Conservation (phyloP, 495 filamentous ascomycete genomes). For the Penicillium alfredii region DNA sequence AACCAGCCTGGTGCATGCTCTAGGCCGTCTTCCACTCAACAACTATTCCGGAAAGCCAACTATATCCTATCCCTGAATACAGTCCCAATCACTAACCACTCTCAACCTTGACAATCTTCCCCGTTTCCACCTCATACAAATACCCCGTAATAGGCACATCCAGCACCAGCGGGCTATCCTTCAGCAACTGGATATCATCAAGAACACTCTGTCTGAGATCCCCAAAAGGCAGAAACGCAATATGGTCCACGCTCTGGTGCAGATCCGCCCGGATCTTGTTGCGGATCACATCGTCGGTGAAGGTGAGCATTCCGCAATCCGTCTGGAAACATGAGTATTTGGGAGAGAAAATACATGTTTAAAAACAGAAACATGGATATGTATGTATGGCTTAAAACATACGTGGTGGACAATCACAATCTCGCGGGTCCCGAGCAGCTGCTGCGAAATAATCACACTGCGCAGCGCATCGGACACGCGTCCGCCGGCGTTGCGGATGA, state of each 20-base stretch:
- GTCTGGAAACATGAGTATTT: slow-evolving; percentile 19
- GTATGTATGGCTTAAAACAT: slow-evolving; percentile 32
- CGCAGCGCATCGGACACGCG: slow-evolving; percentile 62
- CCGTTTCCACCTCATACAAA: slow-evolving; percentile 76
- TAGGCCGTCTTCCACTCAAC: too few species aligned
- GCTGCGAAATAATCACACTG: slow-evolving; percentile 72
- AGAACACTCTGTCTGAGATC: slow-evolving; percentile 58
- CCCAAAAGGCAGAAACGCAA: slow-evolving; percentile 58
- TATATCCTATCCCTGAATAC: too few species aligned
- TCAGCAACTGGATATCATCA: slow-evolving; percentile 61
- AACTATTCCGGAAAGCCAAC: too few species aligned
- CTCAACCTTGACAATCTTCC: slow-evolving; percentile 55
- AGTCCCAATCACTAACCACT: slow-evolving; percentile 5
- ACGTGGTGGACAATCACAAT: slow-evolving; percentile 72
- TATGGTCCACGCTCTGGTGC: slow-evolving; percentile 40
- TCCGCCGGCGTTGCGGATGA: slow-evolving; percentile 75
- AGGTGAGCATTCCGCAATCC: slow-evolving; percentile 79
- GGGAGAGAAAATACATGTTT: neutral
- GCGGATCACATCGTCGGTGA: slow-evolving; percentile 59
- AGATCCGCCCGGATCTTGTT: slow-evolving; percentile 53
- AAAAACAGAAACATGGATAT: neutral
- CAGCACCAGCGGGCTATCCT: slow-evolving; percentile 51
- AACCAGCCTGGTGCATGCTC: slow-evolving; percentile 40
- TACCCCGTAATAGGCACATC: slow-evolving; percentile 62
- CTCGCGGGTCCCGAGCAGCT: slow-evolving; percentile 73